Evolutionary conservation across 106 monocot genomes (phyloP), one percentile per base, ranked within the genome.

Genomic region (Allium sativum): DNA sequence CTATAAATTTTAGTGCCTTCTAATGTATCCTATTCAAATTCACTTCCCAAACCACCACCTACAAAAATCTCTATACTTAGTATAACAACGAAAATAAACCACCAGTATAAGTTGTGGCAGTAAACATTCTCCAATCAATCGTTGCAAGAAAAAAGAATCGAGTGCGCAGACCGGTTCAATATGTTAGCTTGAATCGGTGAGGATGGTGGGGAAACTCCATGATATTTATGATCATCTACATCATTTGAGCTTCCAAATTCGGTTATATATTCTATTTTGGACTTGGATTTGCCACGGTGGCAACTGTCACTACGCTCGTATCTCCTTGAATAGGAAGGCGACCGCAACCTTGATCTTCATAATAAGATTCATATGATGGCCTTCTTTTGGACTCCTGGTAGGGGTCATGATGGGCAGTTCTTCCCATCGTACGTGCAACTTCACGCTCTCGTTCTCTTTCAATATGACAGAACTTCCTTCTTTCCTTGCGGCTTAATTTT

Each of bases 281-380:
- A 46, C 70, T 76, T 98, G 64, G 85, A 72, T 79, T 80, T 98
- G 76, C 80, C 80, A 41, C 87, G 65, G 64, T 81, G 67, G 18
- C 75, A 71, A 71, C 72, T 88, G 53, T 98, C 19, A 21, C 80
- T 75, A 53, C 74, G 78, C 55, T 77, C 82, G 66, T 98, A 84
- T 13, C 84, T 65, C 62, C 80, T 92, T 72, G 81, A 73, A 44
- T 81, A 61, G 45, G 80, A 76, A 61, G 95, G 90, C 16, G 98
- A 88, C 61, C 52, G 68, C 12, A 92, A 98, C 50, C 74, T 58
- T 21, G 91, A 91, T 62, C 79, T 77, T 9, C 88, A 89, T 71
- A 73, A 85, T 98, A 98, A 42, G 91, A 78, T 71, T 98, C 98
- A 81, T 98, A 98, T 48, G 98, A 84, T 51, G 98, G 98, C 74